phyloP scores from a whole-genome alignment of 345 rosid genomes.

The Ceriops zippeliana region DNA sequence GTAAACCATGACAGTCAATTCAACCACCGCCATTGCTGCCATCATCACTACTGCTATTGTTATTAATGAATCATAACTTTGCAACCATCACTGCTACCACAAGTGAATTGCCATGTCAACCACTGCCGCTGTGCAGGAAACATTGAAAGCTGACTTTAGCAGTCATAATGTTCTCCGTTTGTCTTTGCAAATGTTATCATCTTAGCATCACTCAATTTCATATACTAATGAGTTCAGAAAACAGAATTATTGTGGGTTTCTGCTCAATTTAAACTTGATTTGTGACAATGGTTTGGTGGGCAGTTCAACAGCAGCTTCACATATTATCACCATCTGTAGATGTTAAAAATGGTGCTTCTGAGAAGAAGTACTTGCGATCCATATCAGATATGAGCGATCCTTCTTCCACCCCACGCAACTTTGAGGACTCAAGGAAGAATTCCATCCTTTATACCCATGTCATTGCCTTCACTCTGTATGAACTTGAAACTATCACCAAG shows the following conservation, averaged over 20 bases:
- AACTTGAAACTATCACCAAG: slow-evolving; percentile 94
- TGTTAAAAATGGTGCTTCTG: slow-evolving; percentile 29
- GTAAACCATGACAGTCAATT: too few relatives aligned
- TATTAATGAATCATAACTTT: too few relatives aligned
- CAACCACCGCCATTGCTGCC: too few relatives aligned
- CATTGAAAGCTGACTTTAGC: too few relatives aligned
- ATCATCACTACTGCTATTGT: too few relatives aligned
- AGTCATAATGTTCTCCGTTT: too few relatives aligned
- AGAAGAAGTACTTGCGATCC: slow-evolving; percentile 65
- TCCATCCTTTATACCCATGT: slow-evolving; percentile 64
- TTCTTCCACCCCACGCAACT: slow-evolving; percentile 54
- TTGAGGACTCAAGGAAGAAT: slow-evolving; percentile 65
- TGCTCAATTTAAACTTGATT: not conserved
- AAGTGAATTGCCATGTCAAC: too few relatives aligned
- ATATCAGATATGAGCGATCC: slow-evolving; percentile 91
- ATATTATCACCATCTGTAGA: slow-evolving; percentile 31
- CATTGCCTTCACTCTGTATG: slow-evolving; percentile 77
- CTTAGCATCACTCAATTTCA: too few relatives aligned
- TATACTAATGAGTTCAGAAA: too few relatives aligned
- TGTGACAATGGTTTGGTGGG: slow-evolving; percentile 7
- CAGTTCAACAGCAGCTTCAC: slow-evolving; percentile 74
- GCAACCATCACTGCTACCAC: too few relatives aligned
- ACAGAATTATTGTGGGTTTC: not conserved
- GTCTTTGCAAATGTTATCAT: too few relatives aligned
- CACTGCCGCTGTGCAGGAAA: too few relatives aligned